phyloP scores from a whole-genome alignment of 108 stramenopile species.

The Nannochloropsis granulata region DNA sequence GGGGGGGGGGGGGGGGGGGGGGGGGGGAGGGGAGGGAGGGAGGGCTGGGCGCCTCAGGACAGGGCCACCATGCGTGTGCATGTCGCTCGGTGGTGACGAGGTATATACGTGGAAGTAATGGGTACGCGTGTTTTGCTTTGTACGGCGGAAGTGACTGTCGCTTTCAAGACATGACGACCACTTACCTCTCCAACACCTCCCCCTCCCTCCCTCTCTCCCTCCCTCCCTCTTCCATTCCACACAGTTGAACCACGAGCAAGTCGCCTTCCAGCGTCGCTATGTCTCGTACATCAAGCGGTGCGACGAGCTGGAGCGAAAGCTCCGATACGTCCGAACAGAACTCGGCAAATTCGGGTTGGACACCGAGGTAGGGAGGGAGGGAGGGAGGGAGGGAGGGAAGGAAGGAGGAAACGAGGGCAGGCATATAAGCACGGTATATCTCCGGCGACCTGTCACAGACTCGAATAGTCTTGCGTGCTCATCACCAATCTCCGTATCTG shows the following conservation, averaged over 20 bases:
- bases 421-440: too few relatives aligned
- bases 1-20: not conserved
- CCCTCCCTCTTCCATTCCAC: not conserved
- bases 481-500: not conserved
- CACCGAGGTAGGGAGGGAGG: slow-evolving; percentile 17
- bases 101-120: too few relatives aligned
- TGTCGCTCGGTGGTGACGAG: not conserved
- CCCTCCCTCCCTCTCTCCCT: not conserved
- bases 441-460: too few relatives aligned
- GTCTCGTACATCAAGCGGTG: slow-evolving; percentile 89
- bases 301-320: slow-evolving; percentile 94
- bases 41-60: not conserved
- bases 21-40: not conserved
- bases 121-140: too few relatives aligned
- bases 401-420: not conserved
- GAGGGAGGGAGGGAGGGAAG: not conserved
- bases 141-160: too few relatives aligned
- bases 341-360: slow-evolving; percentile 72
- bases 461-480: not conserved
- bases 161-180: not conserved
- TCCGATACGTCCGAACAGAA: slow-evolving; percentile 69
- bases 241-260: slow-evolving; percentile 83
- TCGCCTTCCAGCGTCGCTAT: slow-evolving; percentile 94
- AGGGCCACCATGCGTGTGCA: not conserved
- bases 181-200: not conserved